These are phyloP conservation scores for Fusarium fujikuroi DNA, from an alignment of 2,329 filamentous ascomycete genomes.

Conservation along the genomic window DNA sequence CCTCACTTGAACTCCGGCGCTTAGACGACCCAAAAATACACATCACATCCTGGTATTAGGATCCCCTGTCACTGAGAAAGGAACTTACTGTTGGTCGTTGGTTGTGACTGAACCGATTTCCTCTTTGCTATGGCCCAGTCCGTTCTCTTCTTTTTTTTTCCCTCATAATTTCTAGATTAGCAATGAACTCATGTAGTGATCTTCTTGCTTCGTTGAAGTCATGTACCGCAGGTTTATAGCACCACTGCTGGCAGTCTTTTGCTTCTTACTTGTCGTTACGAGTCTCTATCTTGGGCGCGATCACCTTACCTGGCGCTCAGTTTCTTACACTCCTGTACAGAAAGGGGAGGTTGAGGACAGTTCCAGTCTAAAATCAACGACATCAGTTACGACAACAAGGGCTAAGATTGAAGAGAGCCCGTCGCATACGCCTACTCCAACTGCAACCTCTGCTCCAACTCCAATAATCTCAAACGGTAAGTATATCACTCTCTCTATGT, in stretches of 20 bases:
- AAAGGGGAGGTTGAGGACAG: neutral
- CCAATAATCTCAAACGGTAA: constrained; percentile 20
- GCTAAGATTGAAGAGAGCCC: neutral
- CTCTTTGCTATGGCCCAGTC: neutral
- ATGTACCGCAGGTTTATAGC: constrained; percentile 30
- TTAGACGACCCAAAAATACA: constrained; percentile 19
- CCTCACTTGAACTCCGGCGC: constrained; percentile 5
- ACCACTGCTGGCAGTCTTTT: constrained; percentile 26
- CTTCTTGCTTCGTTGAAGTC: neutral
- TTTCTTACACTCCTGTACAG: constrained; percentile 4
- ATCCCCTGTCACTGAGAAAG: neutral
- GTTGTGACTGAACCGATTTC: neutral
- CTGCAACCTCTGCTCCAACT: neutral
- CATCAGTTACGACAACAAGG: neutral
- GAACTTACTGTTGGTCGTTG: constrained; percentile 5
- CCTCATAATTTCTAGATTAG: neutral
- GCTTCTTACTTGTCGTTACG: constrained; percentile 27
- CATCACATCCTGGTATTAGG: neutral
- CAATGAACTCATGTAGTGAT: neutral
- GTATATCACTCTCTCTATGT: rapidly evolving
- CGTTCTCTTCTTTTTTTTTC: neutral
- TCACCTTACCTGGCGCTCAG: constrained; percentile 17
- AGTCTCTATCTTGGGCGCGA: constrained; percentile 34
- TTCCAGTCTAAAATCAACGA: neutral
- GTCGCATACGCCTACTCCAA: neutral